phyloP scores from a whole-genome alignment of 805 yeast genomes.

The Saccharomycopsis amapae region DNA sequence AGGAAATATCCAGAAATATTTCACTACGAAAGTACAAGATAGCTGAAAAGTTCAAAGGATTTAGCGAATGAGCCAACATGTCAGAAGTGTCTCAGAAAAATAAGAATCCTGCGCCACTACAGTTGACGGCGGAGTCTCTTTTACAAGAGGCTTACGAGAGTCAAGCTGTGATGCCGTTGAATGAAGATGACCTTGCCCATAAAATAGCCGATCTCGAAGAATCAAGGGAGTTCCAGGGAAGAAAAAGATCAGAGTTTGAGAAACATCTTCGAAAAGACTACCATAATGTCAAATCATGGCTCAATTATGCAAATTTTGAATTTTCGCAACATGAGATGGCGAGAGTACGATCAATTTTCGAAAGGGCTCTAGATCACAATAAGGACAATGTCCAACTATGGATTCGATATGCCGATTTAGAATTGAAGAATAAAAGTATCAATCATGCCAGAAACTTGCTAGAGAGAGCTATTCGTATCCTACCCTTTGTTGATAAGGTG shows the following conservation, averaged over 20 bases:
- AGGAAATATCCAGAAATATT: too few relatives aligned
- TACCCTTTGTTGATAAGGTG: conserved; percentile 77
- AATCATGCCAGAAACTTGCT: conserved; percentile 86
- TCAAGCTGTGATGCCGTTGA: conserved; percentile 30
- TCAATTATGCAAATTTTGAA: conserved; percentile 87
- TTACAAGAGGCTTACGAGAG: conserved; percentile 54
- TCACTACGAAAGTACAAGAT: too few relatives aligned
- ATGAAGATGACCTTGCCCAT: conserved; percentile 34
- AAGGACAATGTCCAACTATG: conserved; percentile 74
- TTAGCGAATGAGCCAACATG: too few relatives aligned
- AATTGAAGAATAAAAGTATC: conserved; percentile 60
- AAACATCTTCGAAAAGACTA: conserved; percentile 81
- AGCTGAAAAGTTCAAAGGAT: too few relatives aligned
- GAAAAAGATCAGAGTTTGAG: conserved; percentile 78
- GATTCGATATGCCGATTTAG: conserved; percentile 76
- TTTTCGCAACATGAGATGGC: conserved; percentile 67
- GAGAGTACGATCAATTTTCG: conserved; percentile 82
- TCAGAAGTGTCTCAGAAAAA: neutral
- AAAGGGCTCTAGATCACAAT: conserved; percentile 76
- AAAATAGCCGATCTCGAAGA: conserved; percentile 73
- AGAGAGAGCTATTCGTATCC: conserved; percentile 63
- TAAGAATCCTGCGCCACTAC: conserved; percentile 27
- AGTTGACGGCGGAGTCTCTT: conserved; percentile 59
- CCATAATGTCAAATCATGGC: conserved; percentile 80
- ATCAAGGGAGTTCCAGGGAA: conserved; percentile 61